Evolutionary conservation across 768 basidiomycete genomes (phyloP), one percentile per base, ranked within the genome.

Genomic region (Suillus subluteus): DNA sequence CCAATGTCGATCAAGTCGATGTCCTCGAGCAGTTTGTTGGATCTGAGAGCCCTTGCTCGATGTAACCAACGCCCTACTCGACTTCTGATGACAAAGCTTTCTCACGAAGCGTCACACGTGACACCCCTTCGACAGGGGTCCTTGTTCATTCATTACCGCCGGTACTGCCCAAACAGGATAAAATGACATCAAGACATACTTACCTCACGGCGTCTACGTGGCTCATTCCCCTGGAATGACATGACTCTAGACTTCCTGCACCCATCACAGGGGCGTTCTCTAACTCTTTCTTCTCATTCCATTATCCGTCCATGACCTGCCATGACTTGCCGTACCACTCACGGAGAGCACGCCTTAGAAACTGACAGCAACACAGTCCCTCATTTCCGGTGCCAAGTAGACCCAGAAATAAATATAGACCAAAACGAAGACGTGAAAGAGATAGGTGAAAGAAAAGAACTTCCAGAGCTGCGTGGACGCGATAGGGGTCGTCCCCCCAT

Each of bases 401-500:
- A 40, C 40, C 16, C 8, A 26, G 26, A 0, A 41, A 21, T 21
- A 41, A 41, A 41, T 6, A 11, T 26, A 15, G 26, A 16, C 18
- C 18, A 30, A 62, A 37, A 35, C 3, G 48, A n/a, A 21, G 41
- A 23, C 7, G 21, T 37, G 11, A 44, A 65, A 41, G 30, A 40
- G 21, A 30, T 1, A 37, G 44, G 1, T 1, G 18, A 44, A 41
- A 30, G 23, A 13, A 18, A n/a, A 43, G 15, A 41, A 23, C 21
- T 37, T 40, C 8, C n/a, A 12, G 21, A 61, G 63, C 63, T 23
- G 41, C 12, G 41, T 6, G 59, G 41, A 7, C 40, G 26, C 18
- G 12, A 43, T 32, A 61, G 59, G 59, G 59, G 41, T 13, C 41
- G 11, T 43, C 59, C 58, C 3, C 65, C 68, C 5, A 76, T 72